phyloP scores from a whole-genome alignment of 495 filamentous ascomycete species.

The Aspergillus nidulans region DNA sequence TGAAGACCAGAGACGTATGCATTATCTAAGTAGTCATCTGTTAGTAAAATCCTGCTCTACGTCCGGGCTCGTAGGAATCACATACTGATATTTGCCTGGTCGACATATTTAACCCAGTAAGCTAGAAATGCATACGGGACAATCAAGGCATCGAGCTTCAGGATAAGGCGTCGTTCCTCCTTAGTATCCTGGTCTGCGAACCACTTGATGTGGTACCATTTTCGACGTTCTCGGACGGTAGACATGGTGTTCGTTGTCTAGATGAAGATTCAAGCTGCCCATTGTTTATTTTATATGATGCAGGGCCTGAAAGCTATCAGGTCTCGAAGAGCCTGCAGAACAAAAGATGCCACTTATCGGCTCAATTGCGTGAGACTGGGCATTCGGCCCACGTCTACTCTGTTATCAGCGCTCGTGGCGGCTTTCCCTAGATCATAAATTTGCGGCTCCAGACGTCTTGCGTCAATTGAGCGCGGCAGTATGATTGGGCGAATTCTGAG shows the following conservation, averaged over 20 bases:
- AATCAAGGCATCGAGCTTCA: slow-evolving; percentile 42
- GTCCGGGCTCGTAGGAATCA: not conserved
- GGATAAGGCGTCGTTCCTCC: slow-evolving; percentile 38
- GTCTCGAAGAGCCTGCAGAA: not conserved
- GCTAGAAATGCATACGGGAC: slow-evolving; percentile 38
- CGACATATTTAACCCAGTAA: slow-evolving; percentile 47
- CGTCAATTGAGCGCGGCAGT: no score
- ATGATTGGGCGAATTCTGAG: not conserved
- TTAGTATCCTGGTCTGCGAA: slow-evolving; percentile 39
- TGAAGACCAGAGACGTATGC: slow-evolving; percentile 12
- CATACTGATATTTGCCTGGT: slow-evolving; percentile 36
- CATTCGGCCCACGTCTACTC: not conserved
- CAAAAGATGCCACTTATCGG: slow-evolving; percentile 1
- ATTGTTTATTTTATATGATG: not conserved
- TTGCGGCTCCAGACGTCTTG: not conserved
- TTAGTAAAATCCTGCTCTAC: not conserved
- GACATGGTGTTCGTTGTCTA: slow-evolving; percentile 1
- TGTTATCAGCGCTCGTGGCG: not conserved
- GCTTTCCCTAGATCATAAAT: not conserved
- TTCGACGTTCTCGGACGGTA: slow-evolving; percentile 3
- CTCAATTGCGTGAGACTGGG: not conserved
- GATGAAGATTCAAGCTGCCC: not conserved
- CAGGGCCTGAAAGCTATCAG: not conserved
- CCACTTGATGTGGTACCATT: slow-evolving; percentile 35
- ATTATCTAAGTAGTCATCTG: slow-evolving; percentile 1